These are phyloP conservation scores for Solanum raphanifolium DNA, from an alignment of 257 asterid genomes.

Conservation along the genomic window DNA sequence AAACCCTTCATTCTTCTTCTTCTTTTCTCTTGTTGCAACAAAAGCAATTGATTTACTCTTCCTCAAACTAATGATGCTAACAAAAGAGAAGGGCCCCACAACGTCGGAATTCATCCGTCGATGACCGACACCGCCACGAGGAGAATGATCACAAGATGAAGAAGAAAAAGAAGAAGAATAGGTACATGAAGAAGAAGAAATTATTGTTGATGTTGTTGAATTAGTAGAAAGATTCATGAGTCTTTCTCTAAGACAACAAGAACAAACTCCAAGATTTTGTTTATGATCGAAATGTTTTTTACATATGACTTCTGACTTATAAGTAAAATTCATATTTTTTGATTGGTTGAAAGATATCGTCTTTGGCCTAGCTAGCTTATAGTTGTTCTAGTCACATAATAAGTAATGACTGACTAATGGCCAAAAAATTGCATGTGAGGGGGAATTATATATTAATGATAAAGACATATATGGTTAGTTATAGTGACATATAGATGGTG, in stretches of 20 bases:
- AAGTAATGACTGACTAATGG: background rate
- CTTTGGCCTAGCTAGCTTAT: background rate
- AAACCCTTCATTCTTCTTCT: background rate
- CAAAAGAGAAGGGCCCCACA: slow-evolving; percentile 14
- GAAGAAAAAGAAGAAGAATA: slow-evolving; percentile 14
- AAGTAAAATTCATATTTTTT: slow-evolving; percentile 17
- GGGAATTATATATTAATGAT: background rate
- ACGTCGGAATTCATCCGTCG: slow-evolving; percentile 32
- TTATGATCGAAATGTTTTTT: slow-evolving; percentile 30
- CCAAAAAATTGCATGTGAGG: background rate
- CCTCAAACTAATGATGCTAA: slow-evolving; percentile 15
- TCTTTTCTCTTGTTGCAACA: slow-evolving; percentile 8
- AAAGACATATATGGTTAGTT: background rate
- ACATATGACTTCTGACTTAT: slow-evolving; percentile 28
- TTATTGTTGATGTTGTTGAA: background rate
- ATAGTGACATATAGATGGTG: background rate
- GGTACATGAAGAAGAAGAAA: background rate
- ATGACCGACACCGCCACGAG: slow-evolving; percentile 13
- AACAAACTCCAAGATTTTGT: slow-evolving; percentile 59
- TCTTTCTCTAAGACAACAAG: slow-evolving; percentile 45
- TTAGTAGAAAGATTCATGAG: slow-evolving; percentile 17
- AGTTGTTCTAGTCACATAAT: background rate
- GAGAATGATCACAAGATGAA: slow-evolving; percentile 7
- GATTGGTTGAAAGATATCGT: background rate
- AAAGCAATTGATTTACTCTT: slow-evolving; percentile 50